Percentiles rank a stretch among this genome's conserved stretches.
Evolutionary conservation across 2,329 filamentous ascomycete genomes (phyloP).

Genomic region (Torrubiellomyces zombiae): DNA sequence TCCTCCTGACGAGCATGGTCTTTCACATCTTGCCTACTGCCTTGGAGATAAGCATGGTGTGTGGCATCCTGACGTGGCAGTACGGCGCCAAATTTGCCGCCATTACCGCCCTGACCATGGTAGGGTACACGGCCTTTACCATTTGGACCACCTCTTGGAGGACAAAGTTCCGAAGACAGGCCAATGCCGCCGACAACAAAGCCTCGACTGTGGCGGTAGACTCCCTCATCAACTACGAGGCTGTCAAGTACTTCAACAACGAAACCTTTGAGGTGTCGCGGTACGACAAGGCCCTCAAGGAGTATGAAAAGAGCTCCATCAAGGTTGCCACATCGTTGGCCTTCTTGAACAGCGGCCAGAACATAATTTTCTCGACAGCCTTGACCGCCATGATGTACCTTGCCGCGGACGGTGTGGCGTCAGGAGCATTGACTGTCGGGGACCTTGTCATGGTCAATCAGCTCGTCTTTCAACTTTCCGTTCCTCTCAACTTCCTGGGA

Average conservation of each 20-base stretch:
- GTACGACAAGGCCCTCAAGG: conserved; percentile 72
- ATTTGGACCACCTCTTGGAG: conserved; percentile 94
- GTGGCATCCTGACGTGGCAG: conserved; percentile 89
- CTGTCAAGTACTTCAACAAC: conserved; percentile 99
- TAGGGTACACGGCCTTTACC: conserved; percentile 88
- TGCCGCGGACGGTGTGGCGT: conserved; percentile 74
- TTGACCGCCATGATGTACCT: conserved; percentile 98
- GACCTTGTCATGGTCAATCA: conserved; percentile 99
- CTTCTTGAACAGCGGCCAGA: conserved; percentile 87
- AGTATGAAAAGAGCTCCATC: conserved; percentile 88
- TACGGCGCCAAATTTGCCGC: conserved; percentile 85
- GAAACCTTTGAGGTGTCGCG: conserved; percentile 84
- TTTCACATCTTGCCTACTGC: conserved; percentile 92
- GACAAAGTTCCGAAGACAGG: conserved; percentile 87
- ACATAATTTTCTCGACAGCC: conserved; percentile 89
- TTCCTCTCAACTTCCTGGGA: conserved; percentile 94
- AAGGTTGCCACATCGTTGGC: conserved; percentile 90
- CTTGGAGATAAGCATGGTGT: conserved; percentile 87
- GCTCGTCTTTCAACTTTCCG: conserved; percentile 92
- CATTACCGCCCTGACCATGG: conserved; percentile 82
- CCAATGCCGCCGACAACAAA: conserved; percentile 90
- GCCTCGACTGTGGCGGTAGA: conserved; percentile 92
- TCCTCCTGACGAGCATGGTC: conserved; percentile 92
- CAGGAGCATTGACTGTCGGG: conserved; percentile 69
- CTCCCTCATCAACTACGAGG: conserved; percentile 96